Evolutionary conservation across 495 filamentous ascomycete species (phyloP).

Genomic region (Aspergillus sclerotioniger): DNA sequence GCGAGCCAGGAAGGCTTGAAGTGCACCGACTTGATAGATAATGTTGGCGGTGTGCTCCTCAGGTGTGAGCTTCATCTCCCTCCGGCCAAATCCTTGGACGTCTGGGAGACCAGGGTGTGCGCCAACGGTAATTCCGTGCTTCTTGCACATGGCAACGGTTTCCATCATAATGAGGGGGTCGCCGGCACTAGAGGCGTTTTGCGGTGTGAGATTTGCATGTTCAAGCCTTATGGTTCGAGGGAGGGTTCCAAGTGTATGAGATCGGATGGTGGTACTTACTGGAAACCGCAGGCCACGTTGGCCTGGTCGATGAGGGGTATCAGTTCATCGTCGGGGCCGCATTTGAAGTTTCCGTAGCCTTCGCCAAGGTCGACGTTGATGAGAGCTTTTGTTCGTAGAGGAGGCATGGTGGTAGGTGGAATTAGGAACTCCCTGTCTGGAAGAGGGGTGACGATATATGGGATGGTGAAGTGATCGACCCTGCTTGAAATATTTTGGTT

Average conservation of each 20-base stretch:
- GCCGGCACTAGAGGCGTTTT: constrained; percentile 28
- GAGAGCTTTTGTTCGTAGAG: constrained; percentile 47
- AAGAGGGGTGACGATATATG: not conserved
- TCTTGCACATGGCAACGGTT: constrained; percentile 55
- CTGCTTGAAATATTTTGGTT: not conserved
- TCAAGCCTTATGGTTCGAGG: too few species aligned
- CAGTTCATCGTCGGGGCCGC: constrained; percentile 56
- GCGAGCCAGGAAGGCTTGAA: constrained; percentile 54
- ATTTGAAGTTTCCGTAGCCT: constrained; percentile 47
- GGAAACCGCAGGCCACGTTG: constrained; percentile 64
- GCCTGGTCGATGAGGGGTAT: constrained; percentile 59
- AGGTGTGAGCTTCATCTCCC: constrained; percentile 52
- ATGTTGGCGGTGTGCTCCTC: constrained; percentile 57
- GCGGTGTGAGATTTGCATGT: not conserved
- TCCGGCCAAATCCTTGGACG: constrained; percentile 60
- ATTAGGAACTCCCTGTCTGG: not conserved
- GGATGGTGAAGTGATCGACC: not conserved
- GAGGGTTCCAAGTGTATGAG: too few species aligned
- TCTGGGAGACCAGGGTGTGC: constrained; percentile 63
- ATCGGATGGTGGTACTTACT: constrained; percentile 16
- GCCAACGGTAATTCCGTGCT: constrained; percentile 51
- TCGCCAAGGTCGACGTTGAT: constrained; percentile 56
- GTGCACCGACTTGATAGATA: constrained; percentile 59
- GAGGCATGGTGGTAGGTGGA: constrained; percentile 28
- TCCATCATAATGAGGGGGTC: constrained; percentile 60